Evolutionary conservation across 1,284 basidiomycete genomes (phyloP), one percentile per base, ranked within the genome.

Genomic region (Leucoagaricus sp.): DNA sequence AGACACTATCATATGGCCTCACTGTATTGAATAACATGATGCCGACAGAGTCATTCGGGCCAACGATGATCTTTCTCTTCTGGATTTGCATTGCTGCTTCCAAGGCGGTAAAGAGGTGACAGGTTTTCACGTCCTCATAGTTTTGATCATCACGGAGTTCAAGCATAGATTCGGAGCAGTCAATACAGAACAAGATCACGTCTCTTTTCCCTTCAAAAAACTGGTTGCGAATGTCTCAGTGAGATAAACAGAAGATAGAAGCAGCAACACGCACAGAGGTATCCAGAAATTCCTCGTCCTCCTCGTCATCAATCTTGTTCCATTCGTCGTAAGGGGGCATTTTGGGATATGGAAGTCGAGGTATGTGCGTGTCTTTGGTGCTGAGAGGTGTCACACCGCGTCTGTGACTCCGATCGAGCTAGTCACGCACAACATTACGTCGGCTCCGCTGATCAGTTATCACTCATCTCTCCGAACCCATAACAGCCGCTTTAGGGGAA

Each of bases 21-120:
- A 96, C 94, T 54, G 94, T 94, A 63, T 98, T 98, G 76, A 91
- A 99, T 17, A 98, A 74, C 64, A 98, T 67, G 40, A 98, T 87
- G 2, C 96, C 96, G 44, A 96, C 87, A 40, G 86, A 85, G 67
- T 98, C 95, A 60, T 85, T 87, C 0, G 95, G 95, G 1, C 92
- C 91, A 1, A 87, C 85, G 45, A 96, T 79, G 29, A 96, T 90
- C 72, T 98, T 98, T 66, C 84, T 86, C 75, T 95, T 93, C 75
- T 94, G 85, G 23, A 96, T 86, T 64, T 89, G 83, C 71, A 90
- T 83, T 0, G 93, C 93, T 2, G 89, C 90, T 61, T 94, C 86
- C 19, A 98, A 79, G 0, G 93, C 91, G 7, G 76, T 74, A 55
- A 82, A 81, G 3, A 92, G 67, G 63, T 89, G 84, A 58, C 81